These are phyloP conservation scores for Penicillium antarcticum DNA, from an alignment of 495 filamentous ascomycete species.

Conservation along the genomic window DNA sequence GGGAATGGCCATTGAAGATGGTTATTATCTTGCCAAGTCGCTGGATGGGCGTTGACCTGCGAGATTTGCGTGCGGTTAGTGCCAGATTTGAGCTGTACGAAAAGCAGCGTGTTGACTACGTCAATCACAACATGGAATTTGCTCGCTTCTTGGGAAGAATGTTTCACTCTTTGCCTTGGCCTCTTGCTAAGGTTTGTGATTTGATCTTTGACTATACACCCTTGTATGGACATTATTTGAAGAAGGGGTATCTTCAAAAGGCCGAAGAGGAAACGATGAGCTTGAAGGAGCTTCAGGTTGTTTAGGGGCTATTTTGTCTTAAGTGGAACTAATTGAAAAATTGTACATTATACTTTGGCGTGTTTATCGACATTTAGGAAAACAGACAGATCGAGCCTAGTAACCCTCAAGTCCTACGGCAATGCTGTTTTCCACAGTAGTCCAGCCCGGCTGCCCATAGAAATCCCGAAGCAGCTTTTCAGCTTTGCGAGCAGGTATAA, in stretches of 20 bases:
- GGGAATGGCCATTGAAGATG: slow-evolving; percentile 23
- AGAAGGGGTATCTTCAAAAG: slow-evolving; percentile 11
- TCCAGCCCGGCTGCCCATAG: slow-evolving; percentile 6
- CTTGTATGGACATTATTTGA: slow-evolving; percentile 3
- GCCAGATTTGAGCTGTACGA: slow-evolving; percentile 18
- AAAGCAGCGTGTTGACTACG: slow-evolving; percentile 16
- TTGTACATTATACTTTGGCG: no score
- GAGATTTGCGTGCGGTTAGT: slow-evolving; percentile 4
- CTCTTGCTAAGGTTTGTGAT: slow-evolving; percentile 13
- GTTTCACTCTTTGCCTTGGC: slow-evolving; percentile 18
- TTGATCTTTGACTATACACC: slow-evolving; percentile 21
- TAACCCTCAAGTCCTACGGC: neutral
- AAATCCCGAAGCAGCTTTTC: slow-evolving; percentile 11
- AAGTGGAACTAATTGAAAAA: no score
- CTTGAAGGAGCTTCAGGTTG: slow-evolving; percentile 16
- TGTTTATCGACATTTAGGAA: no score
- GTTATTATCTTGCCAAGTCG: slow-evolving; percentile 14
- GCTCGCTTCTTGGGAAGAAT: slow-evolving; percentile 11
- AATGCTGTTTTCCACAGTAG: neutral
- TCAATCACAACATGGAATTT: slow-evolving; percentile 23
- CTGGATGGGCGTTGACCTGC: slow-evolving; percentile 18
- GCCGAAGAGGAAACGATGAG: slow-evolving; percentile 14
- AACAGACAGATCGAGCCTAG: neutral
- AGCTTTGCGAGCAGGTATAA: slow-evolving; percentile 7
- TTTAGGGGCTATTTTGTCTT: neutral